phyloP scores from a whole-genome alignment of 495 filamentous ascomycete species.

The Penicillium longicatenatum region DNA sequence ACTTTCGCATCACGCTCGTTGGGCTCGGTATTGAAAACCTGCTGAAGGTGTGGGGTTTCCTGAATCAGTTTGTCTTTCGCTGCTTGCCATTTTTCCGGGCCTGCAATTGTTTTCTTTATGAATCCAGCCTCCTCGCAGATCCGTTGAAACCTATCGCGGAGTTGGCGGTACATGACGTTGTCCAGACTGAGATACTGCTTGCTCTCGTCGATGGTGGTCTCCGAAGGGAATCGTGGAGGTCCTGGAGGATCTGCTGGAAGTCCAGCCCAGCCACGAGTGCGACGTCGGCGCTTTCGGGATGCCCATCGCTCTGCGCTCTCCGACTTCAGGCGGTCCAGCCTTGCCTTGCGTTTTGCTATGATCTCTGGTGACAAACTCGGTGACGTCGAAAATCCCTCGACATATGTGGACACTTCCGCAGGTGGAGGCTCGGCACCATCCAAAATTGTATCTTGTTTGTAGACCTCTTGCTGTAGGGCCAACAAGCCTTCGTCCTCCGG shows the following conservation, averaged over 20 bases:
- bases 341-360: constrained; percentile 56
- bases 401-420: constrained; percentile 16
- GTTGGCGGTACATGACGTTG: constrained; percentile 58
- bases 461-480: constrained; percentile 45
- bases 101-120: constrained; percentile 72
- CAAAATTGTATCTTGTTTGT: constrained; percentile 34
- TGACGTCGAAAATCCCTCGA: constrained; percentile 24
- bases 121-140: constrained; percentile 68
- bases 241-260: constrained; percentile 72
- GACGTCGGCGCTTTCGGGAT: constrained; percentile 68
- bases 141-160: constrained; percentile 66
- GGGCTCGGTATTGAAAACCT: constrained; percentile 59
- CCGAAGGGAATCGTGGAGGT: constrained; percentile 77
- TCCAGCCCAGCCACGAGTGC: constrained; percentile 70
- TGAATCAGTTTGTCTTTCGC: constrained; percentile 69
- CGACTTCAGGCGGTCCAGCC: constrained; percentile 56
- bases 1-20: constrained; percentile 53
- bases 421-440: constrained; percentile 27
- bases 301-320: constrained; percentile 67
- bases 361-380: constrained; percentile 54
- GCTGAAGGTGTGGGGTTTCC: constrained; percentile 64
- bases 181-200: constrained; percentile 69
- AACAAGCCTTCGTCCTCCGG: constrained; percentile 44
- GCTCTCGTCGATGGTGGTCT: constrained; percentile 79
- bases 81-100: constrained; percentile 70